Base-by-base conservation (phyloP, 2,329 filamentous ascomycete genomes). In the Diaporthe citrichinensis region DNA sequence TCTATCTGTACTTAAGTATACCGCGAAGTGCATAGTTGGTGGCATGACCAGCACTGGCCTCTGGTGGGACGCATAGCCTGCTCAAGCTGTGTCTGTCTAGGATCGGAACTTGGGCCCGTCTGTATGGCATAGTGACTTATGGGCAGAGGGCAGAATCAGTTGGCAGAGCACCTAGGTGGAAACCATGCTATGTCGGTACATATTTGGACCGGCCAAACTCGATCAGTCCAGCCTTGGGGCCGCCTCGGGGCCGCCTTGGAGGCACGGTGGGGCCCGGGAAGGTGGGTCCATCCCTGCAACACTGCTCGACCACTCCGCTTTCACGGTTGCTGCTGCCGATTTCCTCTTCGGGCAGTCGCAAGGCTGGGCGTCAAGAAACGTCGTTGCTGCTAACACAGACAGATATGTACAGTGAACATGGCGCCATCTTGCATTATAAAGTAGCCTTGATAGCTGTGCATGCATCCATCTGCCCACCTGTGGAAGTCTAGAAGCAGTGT, bases 331-430 rank as follows among this genome's bases (percentile, higher is more conserved):
- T 55, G 31, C 39, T 31, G 28, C 23, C 15, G 41, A 44, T 49
- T 76, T 53, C 75, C 68, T 31, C 15, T 72, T 74, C 28, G 34
- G 72, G 72, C 23, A 76, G 41, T 53, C 25, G 23, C 51, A 17
- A n/a, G 23, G 23, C n/a, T 46, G 39, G 39, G 39, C 25, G 36
- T 25, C 17, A 15, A 31, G 3, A 34, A 15, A 17, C 39, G 25
- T 49, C 39, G 12, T 14, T 31, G 20, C 12, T 23, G 14, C 36
- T 17, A 28, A 23, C 15, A 34, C 31, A 41, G n/a, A 53, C 25
- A 12, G 8, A 46, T 25, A 59, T 17, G 8, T 17, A 15, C 58
- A 41, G 12, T n/a, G 14, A 10, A n/a, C 55, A 31, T 20, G 17
- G 57, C 57, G 15, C 25, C 57, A 59, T 14, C 10, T 39, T 39